A percentile compares a stretch with the other conserved stretches of the same genome.
phyloP scores from a whole-genome alignment of 371 early-diverging fungal genomes.

The Apophysomyces trapeziformis region DNA sequence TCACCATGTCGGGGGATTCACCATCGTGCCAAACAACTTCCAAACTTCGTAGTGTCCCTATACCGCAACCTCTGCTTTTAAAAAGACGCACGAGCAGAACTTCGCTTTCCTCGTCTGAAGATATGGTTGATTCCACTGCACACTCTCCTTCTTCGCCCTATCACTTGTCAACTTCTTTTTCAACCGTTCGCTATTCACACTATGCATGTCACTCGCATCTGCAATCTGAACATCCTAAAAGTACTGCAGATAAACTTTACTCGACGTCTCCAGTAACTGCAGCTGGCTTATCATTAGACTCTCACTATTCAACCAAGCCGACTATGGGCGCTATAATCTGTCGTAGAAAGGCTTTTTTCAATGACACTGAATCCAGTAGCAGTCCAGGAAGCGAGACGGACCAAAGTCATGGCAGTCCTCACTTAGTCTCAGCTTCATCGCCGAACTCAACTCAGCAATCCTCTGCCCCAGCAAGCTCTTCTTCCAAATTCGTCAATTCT shows the following conservation, averaged over 20 bases:
- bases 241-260: background rate
- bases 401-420: background rate
- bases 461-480: conserved; percentile 9
- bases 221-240: background rate
- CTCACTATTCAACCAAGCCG: background rate
- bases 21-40: conserved; percentile 9
- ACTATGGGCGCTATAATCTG: background rate
- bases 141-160: conserved; percentile 11
- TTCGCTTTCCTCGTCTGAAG: conserved; percentile 36
- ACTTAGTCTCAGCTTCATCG: conserved; percentile 3
- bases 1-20: conserved; percentile 7
- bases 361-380: conserved; percentile 26
- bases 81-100: conserved; percentile 43
- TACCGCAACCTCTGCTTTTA: conserved; percentile 45
- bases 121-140: conserved; percentile 8
- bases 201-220: background rate
- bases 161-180: conserved; percentile 12
- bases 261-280: conserved; percentile 14
- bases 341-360: conserved; percentile 20
- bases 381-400: conserved; percentile 19
- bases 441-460: conserved; percentile 13
- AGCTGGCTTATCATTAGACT: conserved; percentile 11
- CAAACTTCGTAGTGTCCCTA: conserved; percentile 44
- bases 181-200: background rate
- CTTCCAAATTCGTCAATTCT: conserved; percentile 37